A percentile compares a stretch with the other conserved stretches of the same genome.
phyloP scores from a whole-genome alignment of 768 basidiomycete genomes.

The Cyathus striatus region DNA sequence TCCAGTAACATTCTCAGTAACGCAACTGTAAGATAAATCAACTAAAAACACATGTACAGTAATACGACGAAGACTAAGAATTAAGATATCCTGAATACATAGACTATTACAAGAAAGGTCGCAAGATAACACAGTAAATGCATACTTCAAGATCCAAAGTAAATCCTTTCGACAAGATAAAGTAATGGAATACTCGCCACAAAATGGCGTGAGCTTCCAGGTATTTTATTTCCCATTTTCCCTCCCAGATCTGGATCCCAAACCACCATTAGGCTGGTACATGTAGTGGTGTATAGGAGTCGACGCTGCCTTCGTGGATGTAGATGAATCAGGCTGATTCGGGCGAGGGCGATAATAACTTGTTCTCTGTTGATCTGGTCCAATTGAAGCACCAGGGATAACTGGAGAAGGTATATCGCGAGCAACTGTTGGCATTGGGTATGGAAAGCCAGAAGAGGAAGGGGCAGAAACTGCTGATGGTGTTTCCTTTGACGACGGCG shows the following conservation, averaged over 20 bases:
- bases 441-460: slow-evolving; percentile 37
- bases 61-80: no score
- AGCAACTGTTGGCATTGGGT: slow-evolving; percentile 73
- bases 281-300: slow-evolving; percentile 32
- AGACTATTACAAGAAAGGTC: no score
- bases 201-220: no score
- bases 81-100: no score
- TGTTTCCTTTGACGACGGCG: slow-evolving; percentile 24
- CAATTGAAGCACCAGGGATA: slow-evolving; percentile 29
- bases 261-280: slow-evolving; percentile 38
- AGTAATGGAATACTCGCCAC: no score
- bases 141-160: no score
- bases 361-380: slow-evolving; percentile 38
- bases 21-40: no score
- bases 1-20: no score
- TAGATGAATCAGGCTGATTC: slow-evolving; percentile 9
- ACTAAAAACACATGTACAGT: no score
- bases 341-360: slow-evolving; percentile 55
- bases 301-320: slow-evolving; percentile 4
- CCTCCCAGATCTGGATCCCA: slow-evolving; percentile 17
- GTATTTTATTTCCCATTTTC: slow-evolving; percentile 28
- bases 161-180: no score
- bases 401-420: slow-evolving; percentile 51
- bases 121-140: no score
- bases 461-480: slow-evolving; percentile 13